These are phyloP conservation scores for Monilinia polystroma DNA, from an alignment of 2,329 filamentous ascomycete genomes.

Conservation along the genomic window DNA sequence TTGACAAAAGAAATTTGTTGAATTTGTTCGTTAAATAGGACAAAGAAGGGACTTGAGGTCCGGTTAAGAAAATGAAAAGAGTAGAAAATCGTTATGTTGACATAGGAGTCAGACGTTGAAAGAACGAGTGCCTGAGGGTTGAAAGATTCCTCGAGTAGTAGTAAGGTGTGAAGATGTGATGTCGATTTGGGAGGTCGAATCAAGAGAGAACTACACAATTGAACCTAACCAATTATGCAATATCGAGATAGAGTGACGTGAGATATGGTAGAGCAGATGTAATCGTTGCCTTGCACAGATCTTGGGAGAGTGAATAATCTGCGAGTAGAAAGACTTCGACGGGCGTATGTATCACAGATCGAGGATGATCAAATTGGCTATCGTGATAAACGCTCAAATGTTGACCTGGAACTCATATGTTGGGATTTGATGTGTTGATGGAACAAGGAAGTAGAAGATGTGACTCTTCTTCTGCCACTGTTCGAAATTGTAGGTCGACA, in stretches of 20 bases:
- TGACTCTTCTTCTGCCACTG: conserved; percentile 47
- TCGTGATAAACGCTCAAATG: conserved; percentile 43
- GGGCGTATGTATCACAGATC: conserved; percentile 24
- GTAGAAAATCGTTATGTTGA: conserved; percentile 41
- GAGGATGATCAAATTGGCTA: conserved; percentile 39
- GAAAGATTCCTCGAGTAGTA: conserved; percentile 28
- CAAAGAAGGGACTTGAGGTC: conserved; percentile 37
- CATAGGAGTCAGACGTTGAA: conserved; percentile 37
- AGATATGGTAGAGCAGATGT: conserved; percentile 4
- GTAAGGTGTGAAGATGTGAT: conserved; percentile 23
- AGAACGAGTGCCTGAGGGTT: conserved; percentile 38
- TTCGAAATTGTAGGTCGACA: conserved; percentile 16
- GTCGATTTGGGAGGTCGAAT: conserved; percentile 32
- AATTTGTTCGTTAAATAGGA: conserved; percentile 42
- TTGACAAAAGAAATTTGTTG: conserved; percentile 51
- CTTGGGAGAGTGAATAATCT: conserved; percentile 9
- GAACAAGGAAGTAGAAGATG: conserved; percentile 49
- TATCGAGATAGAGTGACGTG: conserved; percentile 13
- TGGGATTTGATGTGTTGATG: conserved; percentile 41
- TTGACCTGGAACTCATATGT: conserved; percentile 46
- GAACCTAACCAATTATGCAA: conserved; percentile 28
- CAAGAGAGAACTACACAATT: conserved; percentile 28
- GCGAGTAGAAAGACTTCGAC: conserved; percentile 21
- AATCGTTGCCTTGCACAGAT: conserved; percentile 20
- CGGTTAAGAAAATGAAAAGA: conserved; percentile 40